Conservation (phyloP, 441 rosid genomes). For the Pelargonium citronellum region DNA sequence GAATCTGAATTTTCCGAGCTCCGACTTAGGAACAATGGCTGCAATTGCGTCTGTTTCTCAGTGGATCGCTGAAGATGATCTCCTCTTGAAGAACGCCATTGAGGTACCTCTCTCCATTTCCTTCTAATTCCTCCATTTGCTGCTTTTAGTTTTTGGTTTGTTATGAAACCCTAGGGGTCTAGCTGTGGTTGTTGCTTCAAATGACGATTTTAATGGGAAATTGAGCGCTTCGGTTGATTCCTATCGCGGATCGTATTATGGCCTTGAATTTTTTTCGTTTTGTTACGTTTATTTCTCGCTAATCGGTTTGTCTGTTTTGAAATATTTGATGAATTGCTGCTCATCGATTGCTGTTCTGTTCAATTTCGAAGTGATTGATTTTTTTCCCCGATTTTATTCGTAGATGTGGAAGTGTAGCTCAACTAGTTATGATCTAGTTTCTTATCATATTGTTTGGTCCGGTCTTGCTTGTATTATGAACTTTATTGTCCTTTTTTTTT, state of each 20-base stretch:
- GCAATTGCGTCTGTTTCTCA: constrained; percentile 29
- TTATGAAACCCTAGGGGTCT: constrained; percentile 1
- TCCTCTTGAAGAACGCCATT: constrained; percentile 47
- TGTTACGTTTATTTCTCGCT: background rate
- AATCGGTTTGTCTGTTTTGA: background rate
- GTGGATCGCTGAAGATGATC: constrained; percentile 54
- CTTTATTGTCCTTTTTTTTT: background rate
- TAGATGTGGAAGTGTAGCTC: background rate
- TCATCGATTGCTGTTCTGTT: background rate
- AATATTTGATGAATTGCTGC: constrained; percentile 4
- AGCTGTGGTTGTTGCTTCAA: background rate
- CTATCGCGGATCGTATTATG: background rate
- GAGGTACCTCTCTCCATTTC: constrained; percentile 33
- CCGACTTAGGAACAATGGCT: constrained; percentile 28
- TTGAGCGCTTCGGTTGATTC: background rate
- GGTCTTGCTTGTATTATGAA: background rate
- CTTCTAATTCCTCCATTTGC: background rate
- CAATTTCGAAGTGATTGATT: too few relatives aligned
- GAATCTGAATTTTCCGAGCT: background rate
- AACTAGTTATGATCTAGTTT: background rate
- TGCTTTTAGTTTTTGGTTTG: background rate
- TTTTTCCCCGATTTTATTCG: background rate
- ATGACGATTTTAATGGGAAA: background rate
- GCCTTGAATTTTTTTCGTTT: background rate
- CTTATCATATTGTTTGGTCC: background rate